A percentile compares a stretch with the other conserved stretches of the same genome.
Evolutionary conservation across 768 basidiomycete genomes (phyloP).

Genomic region (Lactifluus pinguis): DNA sequence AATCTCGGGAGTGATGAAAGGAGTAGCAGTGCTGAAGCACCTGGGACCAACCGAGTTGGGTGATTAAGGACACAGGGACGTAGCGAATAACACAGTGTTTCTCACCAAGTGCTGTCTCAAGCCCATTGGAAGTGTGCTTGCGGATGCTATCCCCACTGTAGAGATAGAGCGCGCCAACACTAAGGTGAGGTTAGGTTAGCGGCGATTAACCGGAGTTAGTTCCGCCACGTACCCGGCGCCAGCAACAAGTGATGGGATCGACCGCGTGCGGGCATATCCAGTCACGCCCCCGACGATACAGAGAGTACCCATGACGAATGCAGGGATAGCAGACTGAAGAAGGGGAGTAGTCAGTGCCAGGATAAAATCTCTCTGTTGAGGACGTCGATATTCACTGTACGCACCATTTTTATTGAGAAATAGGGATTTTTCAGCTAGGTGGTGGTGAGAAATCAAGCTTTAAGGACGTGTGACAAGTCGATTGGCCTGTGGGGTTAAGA

Average conservation of each 20-base stretch:
- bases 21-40: constrained; percentile 63
- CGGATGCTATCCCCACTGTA: constrained; percentile 73
- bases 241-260: constrained; percentile 75
- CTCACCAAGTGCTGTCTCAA: constrained; percentile 68
- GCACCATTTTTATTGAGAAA: background rate
- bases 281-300: constrained; percentile 71
- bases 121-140: constrained; percentile 61
- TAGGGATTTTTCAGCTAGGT: background rate
- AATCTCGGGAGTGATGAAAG: constrained; percentile 64
- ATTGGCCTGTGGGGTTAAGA: background rate
- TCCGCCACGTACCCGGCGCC: constrained; percentile 54
- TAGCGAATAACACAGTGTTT: background rate
- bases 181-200: constrained; percentile 22
- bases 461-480: constrained; percentile 1
- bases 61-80: background rate
- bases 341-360: background rate
- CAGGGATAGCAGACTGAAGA: constrained; percentile 68
- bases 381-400: background rate
- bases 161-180: constrained; percentile 71
- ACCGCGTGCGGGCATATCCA: constrained; percentile 63
- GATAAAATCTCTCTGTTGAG: background rate
- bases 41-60: constrained; percentile 20
- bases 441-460: background rate
- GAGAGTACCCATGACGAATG: constrained; percentile 65
- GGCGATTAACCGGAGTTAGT: background rate